Percentiles rank a stretch among this genome's conserved stretches.
Conservation (phyloP, 148 eudicot species). For the Camellia lanceoleosa region DNA sequence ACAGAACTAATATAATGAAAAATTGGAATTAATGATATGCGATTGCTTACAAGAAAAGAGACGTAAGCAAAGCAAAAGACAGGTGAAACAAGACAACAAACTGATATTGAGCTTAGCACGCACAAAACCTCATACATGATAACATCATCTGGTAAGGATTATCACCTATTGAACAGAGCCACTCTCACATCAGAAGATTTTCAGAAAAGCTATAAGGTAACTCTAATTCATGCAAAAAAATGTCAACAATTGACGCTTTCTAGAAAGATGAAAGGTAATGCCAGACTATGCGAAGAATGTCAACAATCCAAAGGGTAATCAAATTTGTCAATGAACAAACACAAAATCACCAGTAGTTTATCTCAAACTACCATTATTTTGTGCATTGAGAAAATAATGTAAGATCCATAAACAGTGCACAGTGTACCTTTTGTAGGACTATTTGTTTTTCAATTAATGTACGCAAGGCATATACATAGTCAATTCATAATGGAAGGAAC, state of each 20-base stretch:
- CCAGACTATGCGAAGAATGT: not conserved
- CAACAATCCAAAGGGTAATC: not conserved
- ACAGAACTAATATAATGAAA: slow-evolving; percentile 11
- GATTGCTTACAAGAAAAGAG: not conserved
- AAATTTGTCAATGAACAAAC: not conserved
- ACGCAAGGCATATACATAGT: not conserved
- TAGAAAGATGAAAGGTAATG: not conserved
- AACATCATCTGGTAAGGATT: not conserved
- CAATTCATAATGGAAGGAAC: not conserved
- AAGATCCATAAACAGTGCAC: not conserved
- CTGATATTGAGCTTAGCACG: not conserved
- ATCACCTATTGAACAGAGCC: not conserved
- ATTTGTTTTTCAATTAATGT: not conserved
- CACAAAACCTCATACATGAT: not conserved
- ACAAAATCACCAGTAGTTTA: not conserved
- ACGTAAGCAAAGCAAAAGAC: not conserved
- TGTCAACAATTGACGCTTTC: not conserved
- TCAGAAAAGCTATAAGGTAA: not conserved
- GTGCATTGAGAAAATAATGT: not conserved
- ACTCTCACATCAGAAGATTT: not conserved
- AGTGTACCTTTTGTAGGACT: not conserved
- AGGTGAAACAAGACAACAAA: not conserved
- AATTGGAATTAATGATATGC: not conserved
- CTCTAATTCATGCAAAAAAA: not conserved
- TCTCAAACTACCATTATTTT: not conserved